Base-by-base conservation (phyloP, 352 stramenopile genomes). In the Phytopythium sindhum region DNA sequence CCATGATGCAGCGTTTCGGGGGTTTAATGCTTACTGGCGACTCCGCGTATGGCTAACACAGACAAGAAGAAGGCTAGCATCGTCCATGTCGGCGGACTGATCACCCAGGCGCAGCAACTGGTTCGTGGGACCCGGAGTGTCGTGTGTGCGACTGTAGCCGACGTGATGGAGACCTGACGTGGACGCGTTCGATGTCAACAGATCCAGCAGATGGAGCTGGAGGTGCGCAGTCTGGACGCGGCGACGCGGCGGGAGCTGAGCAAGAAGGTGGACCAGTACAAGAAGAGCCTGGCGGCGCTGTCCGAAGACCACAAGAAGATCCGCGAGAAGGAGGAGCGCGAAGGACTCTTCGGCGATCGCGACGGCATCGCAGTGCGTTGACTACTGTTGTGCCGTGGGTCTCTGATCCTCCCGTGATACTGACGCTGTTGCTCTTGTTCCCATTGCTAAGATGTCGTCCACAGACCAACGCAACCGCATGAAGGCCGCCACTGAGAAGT, bases 191-290 rank as follows among this genome's bases (percentile, higher is more conserved):
- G 50, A 23, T 31, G 31, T 31, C 10, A 26, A 26, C 57, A 95
- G 86, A 90, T 94, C 23, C 85, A 95, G 68, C 87, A 95, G 74
- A 95, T 95, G 87, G 85, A 93, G 68, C 64, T 95, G 47, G 87
- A 95, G 74, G 87, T 94, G 67, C 87, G 87, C 50, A 92, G 81
- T 74, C 61, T 95, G 60, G 87, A 95, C 44, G 63, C 78, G 2
- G 80, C 84, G 24, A 94, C 87, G 39, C 84, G 85, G 21, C 83
- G 84, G n/a, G 87, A 95, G 64, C 75, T 95, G 28, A 91, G 81
- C 21, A 95, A 95, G 73, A 95, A 95, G 57, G 85, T 95, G 41
- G 85, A 93, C 60, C 87, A 95, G 72, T 95, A 95, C 80, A 93
- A 92, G 66, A 95, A 95, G 68, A 94, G 84, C 42, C 68, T 95